Conservation (phyloP, 768 basidiomycete species). For the Mycena alexandri region DNA sequence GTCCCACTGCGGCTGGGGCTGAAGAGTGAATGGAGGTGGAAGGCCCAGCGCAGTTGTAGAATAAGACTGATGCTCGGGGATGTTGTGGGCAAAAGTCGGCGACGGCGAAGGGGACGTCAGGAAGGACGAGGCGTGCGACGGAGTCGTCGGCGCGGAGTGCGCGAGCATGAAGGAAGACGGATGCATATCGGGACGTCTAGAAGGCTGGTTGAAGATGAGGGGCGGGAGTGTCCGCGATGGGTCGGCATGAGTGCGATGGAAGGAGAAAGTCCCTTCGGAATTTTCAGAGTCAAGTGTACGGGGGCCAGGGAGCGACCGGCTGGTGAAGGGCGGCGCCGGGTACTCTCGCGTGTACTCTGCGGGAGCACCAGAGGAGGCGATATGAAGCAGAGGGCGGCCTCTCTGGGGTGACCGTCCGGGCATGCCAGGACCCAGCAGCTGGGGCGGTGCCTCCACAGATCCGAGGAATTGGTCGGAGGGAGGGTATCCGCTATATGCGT, state of each 20-base stretch:
- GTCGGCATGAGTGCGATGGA: constrained; percentile 39
- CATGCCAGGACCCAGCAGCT: constrained; percentile 69
- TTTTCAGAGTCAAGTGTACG: constrained; percentile 32
- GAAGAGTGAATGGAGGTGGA: constrained; percentile 74
- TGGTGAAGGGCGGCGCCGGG: constrained; percentile 26
- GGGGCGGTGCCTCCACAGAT: constrained; percentile 52
- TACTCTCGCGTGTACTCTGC: constrained; percentile 18
- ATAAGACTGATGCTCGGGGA: constrained; percentile 39
- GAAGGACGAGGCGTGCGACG: constrained; percentile 31
- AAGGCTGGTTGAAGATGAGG: constrained; percentile 42
- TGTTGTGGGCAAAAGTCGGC: constrained; percentile 48
- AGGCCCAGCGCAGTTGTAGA: constrained; percentile 45
- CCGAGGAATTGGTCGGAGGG: constrained; percentile 46
- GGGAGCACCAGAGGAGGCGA: constrained; percentile 8
- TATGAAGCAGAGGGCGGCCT: constrained; percentile 38
- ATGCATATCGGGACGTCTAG: constrained; percentile 24
- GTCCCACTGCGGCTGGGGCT: constrained; percentile 79
- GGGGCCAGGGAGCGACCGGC: constrained; percentile 27
- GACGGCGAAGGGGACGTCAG: constrained; percentile 52
- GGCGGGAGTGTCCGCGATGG: constrained; percentile 54
- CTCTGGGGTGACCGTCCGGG: constrained; percentile 52
- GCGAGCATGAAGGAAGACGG: constrained; percentile 31
- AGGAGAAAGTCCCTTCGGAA: constrained; percentile 5
- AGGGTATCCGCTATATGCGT: constrained; percentile 38
- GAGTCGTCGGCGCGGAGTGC: constrained; percentile 42